Conservation (phyloP, 176 grass and related monocot genomes). For the Zea mays region DNA sequence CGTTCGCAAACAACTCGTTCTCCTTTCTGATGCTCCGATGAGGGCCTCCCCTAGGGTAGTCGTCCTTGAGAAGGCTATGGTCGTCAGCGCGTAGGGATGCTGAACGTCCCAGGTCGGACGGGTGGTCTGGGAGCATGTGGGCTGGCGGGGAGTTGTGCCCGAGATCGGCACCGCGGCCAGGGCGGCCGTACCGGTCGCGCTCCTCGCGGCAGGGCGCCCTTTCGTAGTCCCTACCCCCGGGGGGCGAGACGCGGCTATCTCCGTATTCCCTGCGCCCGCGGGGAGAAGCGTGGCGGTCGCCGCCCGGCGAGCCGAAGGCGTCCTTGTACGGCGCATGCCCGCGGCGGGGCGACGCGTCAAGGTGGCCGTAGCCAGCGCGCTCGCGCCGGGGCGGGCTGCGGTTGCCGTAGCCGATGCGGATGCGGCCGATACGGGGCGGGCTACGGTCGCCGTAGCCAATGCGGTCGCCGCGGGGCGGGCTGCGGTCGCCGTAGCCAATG, state of each 20-base stretch:
- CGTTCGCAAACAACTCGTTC: neutral
- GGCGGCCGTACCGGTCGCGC: conserved; percentile 14
- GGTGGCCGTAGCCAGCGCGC: neutral
- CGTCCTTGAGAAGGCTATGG: neutral
- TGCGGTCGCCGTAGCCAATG: neutral
- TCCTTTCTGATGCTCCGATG: conserved; percentile 27
- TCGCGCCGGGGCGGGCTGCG: neutral
- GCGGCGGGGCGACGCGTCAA: neutral
- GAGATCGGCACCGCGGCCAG: neutral
- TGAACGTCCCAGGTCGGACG: conserved; percentile 25
- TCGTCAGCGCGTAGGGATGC: neutral
- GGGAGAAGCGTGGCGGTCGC: neutral
- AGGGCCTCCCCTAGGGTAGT: neutral
- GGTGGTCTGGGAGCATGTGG: conserved; percentile 47
- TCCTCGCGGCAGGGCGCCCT: conserved; percentile 8
- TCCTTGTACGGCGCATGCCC: neutral
- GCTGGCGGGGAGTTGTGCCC: conserved; percentile 21
- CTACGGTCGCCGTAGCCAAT: neutral
- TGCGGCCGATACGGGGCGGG: neutral
- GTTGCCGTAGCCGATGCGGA: neutral
- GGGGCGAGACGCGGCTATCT: neutral
- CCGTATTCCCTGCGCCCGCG: neutral
- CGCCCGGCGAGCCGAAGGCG: neutral
- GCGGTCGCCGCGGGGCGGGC: neutral
- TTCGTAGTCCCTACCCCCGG: conserved; percentile 1